A percentile compares a stretch with the other conserved stretches of the same genome.
phyloP scores from a whole-genome alignment of 2,329 filamentous ascomycete species.

The Cladosporium cucumerinum region DNA sequence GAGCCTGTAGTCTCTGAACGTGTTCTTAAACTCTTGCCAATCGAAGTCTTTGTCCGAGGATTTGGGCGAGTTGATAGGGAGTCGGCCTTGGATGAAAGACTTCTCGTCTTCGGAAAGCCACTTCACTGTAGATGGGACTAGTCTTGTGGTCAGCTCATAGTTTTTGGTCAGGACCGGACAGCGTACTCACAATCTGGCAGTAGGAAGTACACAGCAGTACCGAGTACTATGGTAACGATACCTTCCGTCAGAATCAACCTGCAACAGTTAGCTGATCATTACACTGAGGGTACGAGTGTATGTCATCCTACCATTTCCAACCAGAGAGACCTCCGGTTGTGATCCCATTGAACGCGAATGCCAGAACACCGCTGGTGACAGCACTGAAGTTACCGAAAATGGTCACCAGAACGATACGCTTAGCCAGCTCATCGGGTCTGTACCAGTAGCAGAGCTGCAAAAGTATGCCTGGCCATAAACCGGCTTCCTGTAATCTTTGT shows the following conservation, averaged over 20 bases:
- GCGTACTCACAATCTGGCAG: conserved; percentile 53
- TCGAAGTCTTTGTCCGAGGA: conserved; percentile 42
- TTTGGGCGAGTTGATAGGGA: conserved; percentile 43
- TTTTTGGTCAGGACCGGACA: conserved; percentile 27
- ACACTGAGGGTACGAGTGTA: neutral
- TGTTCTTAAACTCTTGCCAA: conserved; percentile 38
- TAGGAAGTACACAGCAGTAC: conserved; percentile 50
- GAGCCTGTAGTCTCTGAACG: conserved; percentile 41
- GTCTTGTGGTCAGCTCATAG: neutral
- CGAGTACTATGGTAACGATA: conserved; percentile 46
- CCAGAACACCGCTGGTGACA: conserved; percentile 44
- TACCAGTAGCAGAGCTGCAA: conserved; percentile 42
- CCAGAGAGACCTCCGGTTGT: neutral
- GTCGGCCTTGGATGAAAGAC: conserved; percentile 48
- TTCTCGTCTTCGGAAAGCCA: conserved; percentile 36
- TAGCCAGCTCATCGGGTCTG: conserved; percentile 45
- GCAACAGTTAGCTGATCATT: neutral
- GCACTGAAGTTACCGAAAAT: conserved; percentile 41
- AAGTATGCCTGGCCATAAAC: conserved; percentile 16
- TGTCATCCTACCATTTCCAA: neutral
- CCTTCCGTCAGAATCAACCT: conserved; percentile 38
- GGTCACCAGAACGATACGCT: conserved; percentile 19
- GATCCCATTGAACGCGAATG: conserved; percentile 39
- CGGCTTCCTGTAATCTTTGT: conserved; percentile 6
- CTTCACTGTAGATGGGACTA: neutral